Base-by-base conservation (phyloP, 2,329 filamentous ascomycete genomes). In the Fusarium sp. region DNA sequence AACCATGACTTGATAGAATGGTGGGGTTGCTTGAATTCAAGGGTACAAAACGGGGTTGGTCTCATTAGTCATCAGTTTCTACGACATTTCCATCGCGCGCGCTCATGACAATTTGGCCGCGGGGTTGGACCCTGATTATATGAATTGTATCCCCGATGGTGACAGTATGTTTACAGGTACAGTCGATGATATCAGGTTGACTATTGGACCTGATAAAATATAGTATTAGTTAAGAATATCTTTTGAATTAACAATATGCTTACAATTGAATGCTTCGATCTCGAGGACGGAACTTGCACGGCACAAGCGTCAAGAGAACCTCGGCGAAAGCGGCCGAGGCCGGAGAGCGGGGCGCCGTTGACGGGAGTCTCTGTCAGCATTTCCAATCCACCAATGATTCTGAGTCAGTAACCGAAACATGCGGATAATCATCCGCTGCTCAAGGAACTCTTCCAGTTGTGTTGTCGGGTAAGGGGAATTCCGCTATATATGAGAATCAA, bases 1-100 rank as follows among this genome's bases (percentile, higher is more conserved):
- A 72, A 77, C 72, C 75, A 74, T 74, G 65, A 63, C 72, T 77
- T 70, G 73, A 72, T 67, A 52, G 71, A 57, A 58, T 72, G 70
- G 75, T 77, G 74, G 75, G 71, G 75, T 70, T 58, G 17, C 39
- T 48, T 45, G 14, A 47, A 58, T 70, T 72, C 69, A 71, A 67
- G 62, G 65, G 61, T 66, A 41, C 60, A 61, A 64, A 75, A 69
- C 51, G 51, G 44, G 65, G 56, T 60, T 38, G 39, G 64, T 33
- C 0, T 48, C 38, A 77, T 77, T 77, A 77, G 75, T 77, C 75
- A 77, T 76, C 75, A 4, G 5, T 11, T 45, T 59, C 36, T 58
- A 69, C 57, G 42, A 42, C 26, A 69, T 41, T 67, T 59, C 70
- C 63, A 59, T 63, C 66, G 52, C 74, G 70, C 75, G 73, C 75